Conservation (phyloP, 371 early-diverging fungal species). For the Chytridium lagenaria region DNA sequence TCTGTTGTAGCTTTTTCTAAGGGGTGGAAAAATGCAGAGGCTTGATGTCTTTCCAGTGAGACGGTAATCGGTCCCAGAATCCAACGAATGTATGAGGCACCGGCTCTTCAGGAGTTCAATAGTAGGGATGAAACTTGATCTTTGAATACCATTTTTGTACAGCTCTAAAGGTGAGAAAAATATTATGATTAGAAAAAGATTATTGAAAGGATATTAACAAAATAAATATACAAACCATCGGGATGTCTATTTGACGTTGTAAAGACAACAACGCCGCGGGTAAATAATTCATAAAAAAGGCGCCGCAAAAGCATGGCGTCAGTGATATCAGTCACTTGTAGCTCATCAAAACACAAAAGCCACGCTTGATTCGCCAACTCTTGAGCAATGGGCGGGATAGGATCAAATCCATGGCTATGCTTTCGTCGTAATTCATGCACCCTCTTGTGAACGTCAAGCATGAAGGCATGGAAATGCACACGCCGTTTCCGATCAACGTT, state of each 20-base stretch:
- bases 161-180: constrained; percentile 59
- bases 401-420: constrained; percentile 61
- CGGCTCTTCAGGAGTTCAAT: constrained; percentile 83
- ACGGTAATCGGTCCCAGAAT: constrained; percentile 92
- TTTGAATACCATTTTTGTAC: constrained; percentile 94
- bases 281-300: constrained; percentile 79
- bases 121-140: constrained; percentile 87
- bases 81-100: constrained; percentile 80
- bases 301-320: constrained; percentile 93
- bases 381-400: constrained; percentile 80
- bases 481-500: constrained; percentile 76
- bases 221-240: constrained; percentile 56
- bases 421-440: constrained; percentile 74
- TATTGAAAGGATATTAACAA: not conserved
- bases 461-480: constrained; percentile 94
- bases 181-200: not conserved
- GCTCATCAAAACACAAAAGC: constrained; percentile 94
- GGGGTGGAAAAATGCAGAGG: constrained; percentile 17
- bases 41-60: constrained; percentile 35
- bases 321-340: constrained; percentile 96
- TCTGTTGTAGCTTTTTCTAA: not conserved
- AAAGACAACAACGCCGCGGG: constrained; percentile 88
- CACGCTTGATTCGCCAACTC: constrained; percentile 80
- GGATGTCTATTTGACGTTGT: constrained; percentile 95
- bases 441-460: constrained; percentile 89